Conservation (phyloP, 805 yeast genomes). For the Hanseniaspora jakobsenii region DNA sequence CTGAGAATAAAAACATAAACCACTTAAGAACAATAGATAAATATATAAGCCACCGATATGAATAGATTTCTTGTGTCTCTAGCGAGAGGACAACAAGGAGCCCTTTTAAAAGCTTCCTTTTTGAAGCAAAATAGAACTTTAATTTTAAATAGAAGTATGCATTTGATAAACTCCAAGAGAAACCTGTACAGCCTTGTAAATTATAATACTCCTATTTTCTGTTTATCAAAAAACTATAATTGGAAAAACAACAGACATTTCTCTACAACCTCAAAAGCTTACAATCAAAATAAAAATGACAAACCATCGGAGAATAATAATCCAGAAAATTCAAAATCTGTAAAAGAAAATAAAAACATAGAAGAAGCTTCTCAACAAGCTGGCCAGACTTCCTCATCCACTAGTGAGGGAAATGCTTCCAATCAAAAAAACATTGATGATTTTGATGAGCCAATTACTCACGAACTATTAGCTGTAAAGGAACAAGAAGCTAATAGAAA, state of each 20-base stretch:
- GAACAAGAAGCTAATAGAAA: slow-evolving; percentile 84
- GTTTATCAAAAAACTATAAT: no score
- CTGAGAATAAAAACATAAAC: neutral
- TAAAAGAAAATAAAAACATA: no score
- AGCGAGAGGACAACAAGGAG: neutral
- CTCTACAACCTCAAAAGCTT: no score
- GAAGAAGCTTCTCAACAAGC: neutral
- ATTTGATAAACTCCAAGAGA: neutral
- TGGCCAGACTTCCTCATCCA: neutral
- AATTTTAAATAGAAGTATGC: neutral
- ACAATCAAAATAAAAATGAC: no score
- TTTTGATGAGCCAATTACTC: slow-evolving; percentile 21
- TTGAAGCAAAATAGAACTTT: neutral
- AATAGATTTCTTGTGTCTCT: neutral
- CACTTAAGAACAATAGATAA: neutral
- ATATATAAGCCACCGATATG: no score
- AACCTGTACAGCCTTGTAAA: no score
- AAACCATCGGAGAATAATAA: neutral
- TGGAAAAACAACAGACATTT: no score
- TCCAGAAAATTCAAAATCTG: neutral
- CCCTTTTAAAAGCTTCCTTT: neutral
- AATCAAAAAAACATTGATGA: neutral
- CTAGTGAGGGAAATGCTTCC: neutral
- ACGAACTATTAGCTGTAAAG: slow-evolving; percentile 40
- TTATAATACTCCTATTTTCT: no score